Percentiles rank a stretch among this genome's conserved stretches.
phyloP scores from a whole-genome alignment of 768 basidiomycete genomes.

The Kwoniella sp. region DNA sequence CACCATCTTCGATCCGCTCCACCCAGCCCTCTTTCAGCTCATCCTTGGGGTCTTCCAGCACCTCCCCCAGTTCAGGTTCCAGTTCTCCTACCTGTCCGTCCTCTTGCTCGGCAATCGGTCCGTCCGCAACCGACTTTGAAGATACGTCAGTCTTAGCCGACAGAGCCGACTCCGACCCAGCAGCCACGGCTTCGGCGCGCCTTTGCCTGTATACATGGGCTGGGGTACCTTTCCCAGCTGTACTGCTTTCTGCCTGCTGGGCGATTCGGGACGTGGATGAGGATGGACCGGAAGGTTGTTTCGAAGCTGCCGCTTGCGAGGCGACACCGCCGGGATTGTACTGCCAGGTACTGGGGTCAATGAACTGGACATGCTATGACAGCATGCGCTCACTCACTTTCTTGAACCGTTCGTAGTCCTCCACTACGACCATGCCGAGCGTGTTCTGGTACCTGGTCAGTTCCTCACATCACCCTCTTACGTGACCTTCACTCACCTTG shows the following conservation, averaged over 20 bases:
- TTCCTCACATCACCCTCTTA: background rate
- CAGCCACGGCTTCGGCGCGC: slow-evolving; percentile 9
- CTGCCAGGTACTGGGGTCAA: background rate
- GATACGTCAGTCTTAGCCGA: too few relatives aligned
- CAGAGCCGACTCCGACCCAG: too few relatives aligned
- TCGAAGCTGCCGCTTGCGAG: too few relatives aligned
- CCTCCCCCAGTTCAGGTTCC: slow-evolving; percentile 1
- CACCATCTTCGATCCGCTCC: slow-evolving; percentile 13
- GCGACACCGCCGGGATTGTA: slow-evolving; percentile 13
- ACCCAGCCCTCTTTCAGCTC: slow-evolving; percentile 11
- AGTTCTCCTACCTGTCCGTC: background rate
- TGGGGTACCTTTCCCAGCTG: too few relatives aligned
- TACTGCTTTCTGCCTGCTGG: too few relatives aligned
- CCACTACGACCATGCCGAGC: slow-evolving; percentile 30
- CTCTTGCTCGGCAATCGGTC: background rate
- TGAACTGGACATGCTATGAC: too few relatives aligned
- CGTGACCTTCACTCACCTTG: slow-evolving; percentile 19
- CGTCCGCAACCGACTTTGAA: too few relatives aligned
- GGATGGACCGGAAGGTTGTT: too few relatives aligned
- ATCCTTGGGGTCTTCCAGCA: slow-evolving; percentile 6
- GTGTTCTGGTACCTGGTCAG: slow-evolving; percentile 13
- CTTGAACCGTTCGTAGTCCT: slow-evolving; percentile 38
- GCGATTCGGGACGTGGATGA: too few relatives aligned
- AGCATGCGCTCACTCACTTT: slow-evolving; percentile 13
- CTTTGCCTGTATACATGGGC: slow-evolving; percentile 11